A percentile compares a stretch with the other conserved stretches of the same genome.
These are phyloP conservation scores for Aspergillus sp. DNA, from an alignment of 2,329 filamentous ascomycete species.

Conservation along the genomic window DNA sequence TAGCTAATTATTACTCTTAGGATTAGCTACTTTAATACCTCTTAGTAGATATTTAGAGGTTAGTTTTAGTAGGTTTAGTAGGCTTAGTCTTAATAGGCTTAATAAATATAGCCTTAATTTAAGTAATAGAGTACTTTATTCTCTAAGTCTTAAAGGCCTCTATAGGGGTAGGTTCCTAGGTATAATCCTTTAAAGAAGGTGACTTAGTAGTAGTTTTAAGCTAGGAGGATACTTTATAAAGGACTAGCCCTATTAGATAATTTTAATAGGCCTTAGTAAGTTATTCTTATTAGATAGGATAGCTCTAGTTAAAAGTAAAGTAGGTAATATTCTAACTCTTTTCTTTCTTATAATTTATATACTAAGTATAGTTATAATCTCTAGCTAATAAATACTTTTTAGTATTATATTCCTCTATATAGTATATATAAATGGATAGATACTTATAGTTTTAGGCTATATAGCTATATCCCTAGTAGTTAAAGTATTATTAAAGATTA, in stretches of 20 bases:
- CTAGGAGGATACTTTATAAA: background rate
- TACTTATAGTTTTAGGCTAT: too few species aligned
- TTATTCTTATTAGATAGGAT: background rate
- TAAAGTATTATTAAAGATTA: background rate
- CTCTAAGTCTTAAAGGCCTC: background rate
- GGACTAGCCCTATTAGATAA: background rate
- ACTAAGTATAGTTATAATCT: background rate
- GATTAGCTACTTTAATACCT: too few species aligned
- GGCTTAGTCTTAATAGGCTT: too few species aligned
- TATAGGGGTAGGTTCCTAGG: background rate
- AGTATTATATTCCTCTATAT: background rate
- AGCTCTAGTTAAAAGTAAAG: constrained; percentile 1
- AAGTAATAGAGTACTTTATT: background rate
- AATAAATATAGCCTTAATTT: too few species aligned
- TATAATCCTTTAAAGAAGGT: background rate
- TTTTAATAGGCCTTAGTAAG: background rate
- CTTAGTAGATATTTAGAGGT: too few species aligned
- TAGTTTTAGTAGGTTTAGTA: too few species aligned
- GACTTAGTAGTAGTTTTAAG: too few species aligned
- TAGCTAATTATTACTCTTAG: background rate
- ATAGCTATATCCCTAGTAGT: too few species aligned
- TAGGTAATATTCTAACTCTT: background rate
- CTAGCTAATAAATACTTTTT: background rate
- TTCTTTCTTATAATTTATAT: background rate
- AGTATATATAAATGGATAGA: background rate